Percentiles rank a stretch among this genome's conserved stretches.
Conservation (phyloP, 1,139 yeast species). For the Pichia kudriavzevii region DNA sequence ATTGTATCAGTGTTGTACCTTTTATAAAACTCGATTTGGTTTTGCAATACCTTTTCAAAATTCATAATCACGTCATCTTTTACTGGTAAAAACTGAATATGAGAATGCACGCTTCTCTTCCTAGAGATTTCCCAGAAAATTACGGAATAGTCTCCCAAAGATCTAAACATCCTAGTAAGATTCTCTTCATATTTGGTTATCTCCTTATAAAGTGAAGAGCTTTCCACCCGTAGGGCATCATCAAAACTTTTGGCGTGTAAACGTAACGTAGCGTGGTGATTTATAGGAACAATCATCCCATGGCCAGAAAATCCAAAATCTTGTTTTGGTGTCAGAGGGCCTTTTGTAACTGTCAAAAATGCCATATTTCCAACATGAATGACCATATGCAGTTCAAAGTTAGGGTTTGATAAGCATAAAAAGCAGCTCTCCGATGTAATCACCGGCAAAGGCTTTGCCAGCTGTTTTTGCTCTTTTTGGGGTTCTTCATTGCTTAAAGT, state of each 20-base stretch:
- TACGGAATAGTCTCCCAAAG: slow-evolving; percentile 33
- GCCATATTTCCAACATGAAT: slow-evolving; percentile 61
- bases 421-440: slow-evolving; percentile 61
- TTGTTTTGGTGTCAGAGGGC: slow-evolving; percentile 60
- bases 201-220: slow-evolving; percentile 35
- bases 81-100: slow-evolving; percentile 58
- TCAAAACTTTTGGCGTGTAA: slow-evolving; percentile 21
- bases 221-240: slow-evolving; percentile 22
- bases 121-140: slow-evolving; percentile 59
- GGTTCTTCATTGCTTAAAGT: background rate
- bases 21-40: slow-evolving; percentile 36
- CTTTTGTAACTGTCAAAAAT: slow-evolving; percentile 78
- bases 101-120: slow-evolving; percentile 52
- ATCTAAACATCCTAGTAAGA: slow-evolving; percentile 39
- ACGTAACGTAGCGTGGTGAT: slow-evolving; percentile 51
- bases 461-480: background rate
- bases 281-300: slow-evolving; percentile 74
- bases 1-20: slow-evolving; percentile 40
- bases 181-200: slow-evolving; percentile 37
- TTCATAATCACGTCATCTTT: slow-evolving; percentile 32
- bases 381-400: slow-evolving; percentile 73
- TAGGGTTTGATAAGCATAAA: slow-evolving; percentile 78
- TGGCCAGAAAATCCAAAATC: slow-evolving; percentile 63
- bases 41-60: slow-evolving; percentile 35
- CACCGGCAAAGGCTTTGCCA: slow-evolving; percentile 11